Percentiles rank a stretch among this genome's conserved stretches.
Evolutionary conservation across 257 asterid genomes (phyloP).

Genomic region (Plantago major): DNA sequence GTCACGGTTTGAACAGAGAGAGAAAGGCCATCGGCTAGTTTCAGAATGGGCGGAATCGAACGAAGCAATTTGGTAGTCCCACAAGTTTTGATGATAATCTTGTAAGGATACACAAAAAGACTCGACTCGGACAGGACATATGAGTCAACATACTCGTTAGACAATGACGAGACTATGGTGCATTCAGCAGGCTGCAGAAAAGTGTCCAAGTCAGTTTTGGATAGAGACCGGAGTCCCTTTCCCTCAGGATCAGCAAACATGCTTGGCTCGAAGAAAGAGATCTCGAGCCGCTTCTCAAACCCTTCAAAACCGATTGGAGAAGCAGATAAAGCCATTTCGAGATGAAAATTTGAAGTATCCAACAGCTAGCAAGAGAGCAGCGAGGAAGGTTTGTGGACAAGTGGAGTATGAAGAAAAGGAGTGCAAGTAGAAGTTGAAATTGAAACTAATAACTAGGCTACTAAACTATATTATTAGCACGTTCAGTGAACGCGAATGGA

Average conservation of each 20-base stretch:
- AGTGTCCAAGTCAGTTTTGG: slow-evolving; percentile 31
- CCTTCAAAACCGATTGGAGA: slow-evolving; percentile 41
- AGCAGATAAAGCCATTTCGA: slow-evolving; percentile 25
- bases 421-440: neutral
- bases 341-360: neutral
- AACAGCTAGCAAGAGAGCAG: neutral
- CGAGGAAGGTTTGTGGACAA: slow-evolving; percentile 6
- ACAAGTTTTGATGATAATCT: slow-evolving; percentile 38
- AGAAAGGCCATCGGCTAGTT: slow-evolving; percentile 25
- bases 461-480: neutral
- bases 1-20: slow-evolving; percentile 29
- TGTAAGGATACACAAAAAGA: slow-evolving; percentile 37
- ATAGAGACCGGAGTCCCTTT: slow-evolving; percentile 34
- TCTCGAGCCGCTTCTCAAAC: slow-evolving; percentile 40
- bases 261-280: slow-evolving; percentile 27
- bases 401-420: slow-evolving; percentile 14
- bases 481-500: slow-evolving; percentile 12
- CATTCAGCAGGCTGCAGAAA: slow-evolving; percentile 36
- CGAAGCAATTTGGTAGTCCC: slow-evolving; percentile 39
- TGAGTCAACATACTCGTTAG: slow-evolving; percentile 35
- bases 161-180: slow-evolving; percentile 32
- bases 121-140: slow-evolving; percentile 40
- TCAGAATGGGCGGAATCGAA: slow-evolving; percentile 33
- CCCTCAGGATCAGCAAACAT: slow-evolving; percentile 29
- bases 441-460: slow-evolving; percentile 6